Evolutionary conservation across 495 filamentous ascomycete genomes (phyloP).

Genomic region (Jackrogersella minutella): DNA sequence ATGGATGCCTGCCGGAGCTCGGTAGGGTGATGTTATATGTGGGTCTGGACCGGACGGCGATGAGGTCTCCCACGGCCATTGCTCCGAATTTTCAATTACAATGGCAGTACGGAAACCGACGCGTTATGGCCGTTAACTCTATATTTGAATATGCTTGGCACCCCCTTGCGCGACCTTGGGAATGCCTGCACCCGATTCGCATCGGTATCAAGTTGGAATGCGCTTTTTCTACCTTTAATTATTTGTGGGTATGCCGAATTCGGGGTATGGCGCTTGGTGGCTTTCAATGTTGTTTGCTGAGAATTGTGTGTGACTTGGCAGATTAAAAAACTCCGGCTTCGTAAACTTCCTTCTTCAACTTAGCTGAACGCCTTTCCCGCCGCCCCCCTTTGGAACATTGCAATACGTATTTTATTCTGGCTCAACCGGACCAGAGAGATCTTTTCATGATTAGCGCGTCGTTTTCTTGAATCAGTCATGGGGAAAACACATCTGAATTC

Average conservation of each 20-base stretch:
- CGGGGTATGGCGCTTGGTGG: slow-evolving; percentile 12
- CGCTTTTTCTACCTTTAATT: not conserved
- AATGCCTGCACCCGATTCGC: too few relatives aligned
- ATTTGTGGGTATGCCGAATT: slow-evolving; percentile 16
- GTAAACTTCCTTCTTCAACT: slow-evolving; percentile 13
- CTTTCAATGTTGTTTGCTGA: slow-evolving; percentile 16
- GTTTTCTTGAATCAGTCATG: slow-evolving; percentile 3
- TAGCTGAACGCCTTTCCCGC: too few relatives aligned
- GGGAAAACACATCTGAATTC: slow-evolving; percentile 7
- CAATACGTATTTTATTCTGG: too few relatives aligned
- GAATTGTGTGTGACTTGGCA: slow-evolving; percentile 26
- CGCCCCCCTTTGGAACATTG: too few relatives aligned
- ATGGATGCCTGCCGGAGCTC: not conserved
- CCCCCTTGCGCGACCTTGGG: too few relatives aligned
- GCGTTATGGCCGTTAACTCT: not conserved
- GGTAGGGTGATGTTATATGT: not conserved
- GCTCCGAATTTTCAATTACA: not conserved
- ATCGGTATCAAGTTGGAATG: too few relatives aligned
- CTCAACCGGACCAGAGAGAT: not conserved
- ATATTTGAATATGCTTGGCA: not conserved
- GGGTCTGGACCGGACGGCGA: not conserved
- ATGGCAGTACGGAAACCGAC: not conserved
- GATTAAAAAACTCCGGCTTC: slow-evolving; percentile 3
- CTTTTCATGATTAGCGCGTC: not conserved
- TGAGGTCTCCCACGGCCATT: not conserved